Conservation (phyloP, 116 monocot genomes). For the Cymodocea nodosa region DNA sequence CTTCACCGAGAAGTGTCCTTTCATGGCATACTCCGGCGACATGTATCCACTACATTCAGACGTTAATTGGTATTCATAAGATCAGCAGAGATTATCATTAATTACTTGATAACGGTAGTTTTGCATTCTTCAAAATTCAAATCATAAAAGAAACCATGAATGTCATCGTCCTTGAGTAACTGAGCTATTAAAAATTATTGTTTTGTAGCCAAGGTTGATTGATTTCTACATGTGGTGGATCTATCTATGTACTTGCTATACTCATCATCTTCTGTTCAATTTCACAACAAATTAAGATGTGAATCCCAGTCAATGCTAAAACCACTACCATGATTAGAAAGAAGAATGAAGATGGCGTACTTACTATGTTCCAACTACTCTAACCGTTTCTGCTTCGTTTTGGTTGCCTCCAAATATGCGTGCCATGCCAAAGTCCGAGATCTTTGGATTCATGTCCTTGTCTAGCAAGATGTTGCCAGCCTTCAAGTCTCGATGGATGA, state of each 20-base stretch:
- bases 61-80: not conserved
- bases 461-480: slow-evolving; percentile 9
- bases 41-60: slow-evolving; percentile 1
- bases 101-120: too few species aligned
- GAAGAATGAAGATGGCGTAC: not conserved
- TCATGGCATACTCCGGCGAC: slow-evolving; percentile 2
- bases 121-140: too few species aligned
- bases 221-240: too few species aligned
- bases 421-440: slow-evolving; percentile 19
- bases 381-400: slow-evolving; percentile 11
- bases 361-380: slow-evolving; percentile 17
- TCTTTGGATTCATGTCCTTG: slow-evolving; percentile 13
- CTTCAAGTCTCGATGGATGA: slow-evolving; percentile 15
- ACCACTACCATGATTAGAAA: too few species aligned
- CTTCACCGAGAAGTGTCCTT: slow-evolving; percentile 3
- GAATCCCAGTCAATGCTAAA: too few species aligned
- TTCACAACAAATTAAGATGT: too few species aligned
- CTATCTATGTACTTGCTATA: too few species aligned
- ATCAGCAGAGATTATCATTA: not conserved
- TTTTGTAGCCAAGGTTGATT: too few species aligned
- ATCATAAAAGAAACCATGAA: too few species aligned
- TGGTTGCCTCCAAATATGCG: slow-evolving; percentile 12
- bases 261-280: too few species aligned
- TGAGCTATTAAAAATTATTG: too few species aligned
- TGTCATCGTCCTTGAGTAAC: too few species aligned